Evolutionary conservation across 2,329 filamentous ascomycete species (phyloP), one percentile per base, ranked within the genome.

Genomic region (Aspergillus novoparasiticus): DNA sequence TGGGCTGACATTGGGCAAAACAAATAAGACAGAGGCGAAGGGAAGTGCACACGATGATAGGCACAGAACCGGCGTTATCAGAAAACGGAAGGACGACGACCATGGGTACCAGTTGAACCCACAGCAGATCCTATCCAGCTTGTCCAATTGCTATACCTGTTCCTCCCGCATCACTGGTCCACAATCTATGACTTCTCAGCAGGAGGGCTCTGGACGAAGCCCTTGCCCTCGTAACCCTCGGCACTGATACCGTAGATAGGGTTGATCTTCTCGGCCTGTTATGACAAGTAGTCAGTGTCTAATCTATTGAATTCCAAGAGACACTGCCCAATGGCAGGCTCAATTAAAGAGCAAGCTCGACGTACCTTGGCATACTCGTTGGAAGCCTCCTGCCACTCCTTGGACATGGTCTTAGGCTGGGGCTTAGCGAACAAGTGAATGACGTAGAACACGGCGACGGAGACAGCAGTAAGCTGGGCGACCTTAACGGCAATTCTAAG

Each of bases 291-390:
- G 69, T 74, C 50, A 73, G 66, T 63, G 54, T 45, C 57, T 26
- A 69, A 55, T 50, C 59, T 30, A 66, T 71, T 62, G 60, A 43
- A 54, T 60, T 36, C 10, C 34, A 36, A n/a, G 14, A 50, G 48
- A 23, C 48, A 32, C 14, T 57, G 36, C 46, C 53, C 43, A 48
- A 30, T 41, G 9, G 9, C 39, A 36, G 58, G 50, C 43, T 41
- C 26, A 51, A 34, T 26, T 32, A 55, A 39, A 50, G 32, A 51
- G 32, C 6, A 12, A 41, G 2, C 26, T 59, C 58, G 48, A 82
- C 88, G 74, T 83, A 96, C 94, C 87, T 89, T 94, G 80, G 97
- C 86, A 81, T 91, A 95, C 85, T 97, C 95, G 82, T 99, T 97
- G 72, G 90, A 87, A 72, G 90, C 90, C 85, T 98, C 93, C 85